Evolutionary conservation across 2,329 filamentous ascomycete species (phyloP), one percentile per base, ranked within the genome.

Genomic region (Hypoxylon sp.): DNA sequence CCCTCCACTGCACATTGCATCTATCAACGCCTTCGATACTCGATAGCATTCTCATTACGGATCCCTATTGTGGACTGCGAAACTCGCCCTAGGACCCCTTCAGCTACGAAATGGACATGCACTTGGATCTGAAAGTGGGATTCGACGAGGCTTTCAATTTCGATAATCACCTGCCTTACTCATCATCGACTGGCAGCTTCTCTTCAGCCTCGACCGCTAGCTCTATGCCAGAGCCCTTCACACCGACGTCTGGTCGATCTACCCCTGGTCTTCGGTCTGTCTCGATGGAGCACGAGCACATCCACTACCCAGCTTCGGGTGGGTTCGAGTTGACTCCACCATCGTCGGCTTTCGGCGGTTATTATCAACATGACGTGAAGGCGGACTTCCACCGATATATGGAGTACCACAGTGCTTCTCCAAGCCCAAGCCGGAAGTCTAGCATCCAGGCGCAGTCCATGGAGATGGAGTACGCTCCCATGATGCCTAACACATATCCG

Each of bases 101-200:
- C 26, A 61, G 50, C 56, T 67, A 65, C 56, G 44, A 69, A 58
- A 74, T 73, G 70, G 62, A 71, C 24, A 64, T 71, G 75, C 68
- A 80, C 76, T 74, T 82, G 74, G 76, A 78, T 58, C 41, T 70
- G 50, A 62, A 56, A 54, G 64, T 67, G 49, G 65, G 62, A 17
- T 69, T 73, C n/a, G 69, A 70, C 47, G 69, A 72, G 17, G 69
- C 70, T 6, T 73, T 74, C 55, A 54, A 59, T 47, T 72, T 75
- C 28, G 63, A 67, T 44, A 56, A 49, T 32, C 71, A 72, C 15
- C 4, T 70, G 24, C 65, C 64, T 22, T 71, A 68, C 53, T 53
- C 68, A 48, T 73, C 73, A 4, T 72, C 74, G 48, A 65, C 66
- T 6, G 59, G 69, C 20, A 74, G 73, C 58, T 76, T 75, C 22